Base-by-base conservation (phyloP, 345 rosid genomes). In the Eucalyptus regnans region DNA sequence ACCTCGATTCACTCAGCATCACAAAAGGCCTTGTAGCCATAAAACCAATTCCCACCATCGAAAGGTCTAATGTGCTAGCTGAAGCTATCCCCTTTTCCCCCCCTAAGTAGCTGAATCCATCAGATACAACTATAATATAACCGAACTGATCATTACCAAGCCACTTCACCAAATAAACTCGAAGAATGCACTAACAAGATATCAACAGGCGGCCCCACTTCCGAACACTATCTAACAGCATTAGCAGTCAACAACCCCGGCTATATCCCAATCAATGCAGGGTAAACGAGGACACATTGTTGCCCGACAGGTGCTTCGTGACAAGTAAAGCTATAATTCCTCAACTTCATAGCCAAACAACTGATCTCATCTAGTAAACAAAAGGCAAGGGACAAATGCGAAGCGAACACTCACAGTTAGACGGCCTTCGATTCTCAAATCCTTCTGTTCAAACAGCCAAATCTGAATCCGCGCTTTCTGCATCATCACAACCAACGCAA, bases 391-490 rank as follows among this genome's bases (percentile, higher is more conserved):
- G 12, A 44, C 84, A 76, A 76, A 76, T 41, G 29, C 84, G 4
- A 23, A 50, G 33, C 62, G 60, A 60, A 89, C 71, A 90, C 93
- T 93, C 92, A 94, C 96, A 90, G 94, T 95, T 79, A 93, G 93
- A 46, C 95, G 90, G 87, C 99, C 99, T 92, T 98, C 99, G 71
- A 97, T 97, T 91, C 99, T 95, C 93, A 92, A 86, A 91, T 98
- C 99, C 89, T 95, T 97, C 97, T 97, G 99, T 93, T 97, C 99
- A 89, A 95, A 98, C 8, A 98, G 95, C 99, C 99, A 98, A 93
- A 98, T 97, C 96, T 97, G 98, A 81, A 98, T 97, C 81, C 99
- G 92, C 89, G 99, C 97, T 97, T 97, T 98, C 99, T 97, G 94
- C 33, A 89, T 48, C 79, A 86, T 14, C 13, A 68, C 56, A 52